Evolutionary conservation across 2,329 filamentous ascomycete species (phyloP).

Genomic region (Diaporthe ilicicola): DNA sequence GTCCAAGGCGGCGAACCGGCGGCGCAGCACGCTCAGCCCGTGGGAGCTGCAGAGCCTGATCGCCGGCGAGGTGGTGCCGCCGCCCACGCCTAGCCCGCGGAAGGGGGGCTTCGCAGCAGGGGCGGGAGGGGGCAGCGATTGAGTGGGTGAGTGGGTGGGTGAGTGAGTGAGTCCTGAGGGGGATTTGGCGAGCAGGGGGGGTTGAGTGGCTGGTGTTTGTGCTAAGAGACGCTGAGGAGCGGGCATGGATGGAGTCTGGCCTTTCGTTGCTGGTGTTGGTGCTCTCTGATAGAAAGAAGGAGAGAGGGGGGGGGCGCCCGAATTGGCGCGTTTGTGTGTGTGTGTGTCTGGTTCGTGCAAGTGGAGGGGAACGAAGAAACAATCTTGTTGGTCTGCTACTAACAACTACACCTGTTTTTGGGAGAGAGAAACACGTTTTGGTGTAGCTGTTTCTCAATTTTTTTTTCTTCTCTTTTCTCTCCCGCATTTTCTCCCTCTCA

Average conservation of each 20-base stretch:
- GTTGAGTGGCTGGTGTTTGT: no score
- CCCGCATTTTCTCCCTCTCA: background rate
- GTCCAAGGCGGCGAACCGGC: slow-evolving; percentile 66
- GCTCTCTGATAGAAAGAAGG: background rate
- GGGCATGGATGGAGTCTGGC: no score
- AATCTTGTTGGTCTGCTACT: background rate
- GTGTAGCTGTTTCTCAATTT: background rate
- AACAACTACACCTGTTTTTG: background rate
- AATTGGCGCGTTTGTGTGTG: no score
- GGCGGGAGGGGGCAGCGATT: background rate
- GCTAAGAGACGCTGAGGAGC: no score
- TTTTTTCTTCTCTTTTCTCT: background rate
- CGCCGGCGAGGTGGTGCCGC: slow-evolving; percentile 44
- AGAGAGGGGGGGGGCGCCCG: no score
- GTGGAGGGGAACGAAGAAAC: no score
- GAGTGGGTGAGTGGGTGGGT: no score
- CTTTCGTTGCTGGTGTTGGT: no score
- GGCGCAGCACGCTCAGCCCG: slow-evolving; percentile 78
- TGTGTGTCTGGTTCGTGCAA: no score
- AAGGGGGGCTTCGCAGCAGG: background rate
- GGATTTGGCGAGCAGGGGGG: no score
- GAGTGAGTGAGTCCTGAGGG: background rate
- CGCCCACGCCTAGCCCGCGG: slow-evolving; percentile 24
- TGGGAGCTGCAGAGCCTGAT: slow-evolving; percentile 77
- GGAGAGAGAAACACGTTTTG: background rate